Evolutionary conservation across 768 basidiomycete genomes (phyloP).

Genomic region (Auricularia auricula-judae): DNA sequence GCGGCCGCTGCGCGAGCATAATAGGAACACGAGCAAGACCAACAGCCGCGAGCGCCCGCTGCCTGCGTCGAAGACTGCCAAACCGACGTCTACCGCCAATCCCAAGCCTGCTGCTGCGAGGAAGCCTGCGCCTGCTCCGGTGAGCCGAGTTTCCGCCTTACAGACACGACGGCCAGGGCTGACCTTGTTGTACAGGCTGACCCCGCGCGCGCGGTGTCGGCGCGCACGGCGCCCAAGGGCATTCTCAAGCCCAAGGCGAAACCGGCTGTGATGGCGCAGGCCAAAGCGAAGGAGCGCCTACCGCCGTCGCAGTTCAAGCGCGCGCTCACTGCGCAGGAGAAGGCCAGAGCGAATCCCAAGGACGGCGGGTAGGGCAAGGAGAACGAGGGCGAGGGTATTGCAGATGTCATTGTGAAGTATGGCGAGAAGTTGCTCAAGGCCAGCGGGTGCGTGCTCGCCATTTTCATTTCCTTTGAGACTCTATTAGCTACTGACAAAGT

Average conservation of each 20-base stretch:
- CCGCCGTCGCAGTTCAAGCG: not conserved
- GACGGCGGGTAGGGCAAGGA: not conserved
- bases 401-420: not conserved
- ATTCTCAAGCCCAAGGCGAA: not conserved
- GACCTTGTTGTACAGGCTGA: not conserved
- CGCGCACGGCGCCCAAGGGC: not conserved
- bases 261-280: not conserved
- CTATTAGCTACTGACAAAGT: too few relatives aligned
- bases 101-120: not conserved
- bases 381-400: not conserved
- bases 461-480: too few relatives aligned
- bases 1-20: not conserved
- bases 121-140: not conserved
- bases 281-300: not conserved
- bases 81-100: too few relatives aligned
- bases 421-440: not conserved
- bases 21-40: not conserved
- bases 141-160: too few relatives aligned
- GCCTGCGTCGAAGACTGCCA: not conserved
- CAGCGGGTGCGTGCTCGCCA: not conserved
- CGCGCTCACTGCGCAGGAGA: not conserved
- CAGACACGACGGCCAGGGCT: too few relatives aligned
- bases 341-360: not conserved
- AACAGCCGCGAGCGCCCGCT: not conserved
- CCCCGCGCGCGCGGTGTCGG: not conserved